These are phyloP conservation scores for Saccharomycopsis sp. DNA, from an alignment of 805 yeast species.

Conservation along the genomic window DNA sequence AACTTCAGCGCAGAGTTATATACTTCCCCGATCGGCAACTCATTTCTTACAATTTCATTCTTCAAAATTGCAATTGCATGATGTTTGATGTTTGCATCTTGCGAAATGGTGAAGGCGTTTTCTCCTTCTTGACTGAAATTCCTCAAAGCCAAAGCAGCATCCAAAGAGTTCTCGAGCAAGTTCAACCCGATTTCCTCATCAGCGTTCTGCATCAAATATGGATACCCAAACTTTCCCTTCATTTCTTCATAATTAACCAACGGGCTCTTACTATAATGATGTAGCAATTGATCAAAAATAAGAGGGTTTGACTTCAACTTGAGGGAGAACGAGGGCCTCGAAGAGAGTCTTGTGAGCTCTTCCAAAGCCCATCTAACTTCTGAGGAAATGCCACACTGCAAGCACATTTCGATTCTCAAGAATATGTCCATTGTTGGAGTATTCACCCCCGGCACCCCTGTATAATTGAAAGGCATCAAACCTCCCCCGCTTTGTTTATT, in stretches of 20 bases:
- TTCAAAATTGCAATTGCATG: slow-evolving; percentile 36
- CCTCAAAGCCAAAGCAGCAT: slow-evolving; percentile 46
- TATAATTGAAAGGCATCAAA: slow-evolving; percentile 13
- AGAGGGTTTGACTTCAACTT: slow-evolving; percentile 12
- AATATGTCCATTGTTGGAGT: slow-evolving; percentile 7
- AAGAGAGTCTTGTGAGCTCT: slow-evolving; percentile 12
- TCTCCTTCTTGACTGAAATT: slow-evolving; percentile 77
- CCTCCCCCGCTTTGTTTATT: slow-evolving; percentile 4
- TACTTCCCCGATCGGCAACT: slow-evolving; percentile 22
- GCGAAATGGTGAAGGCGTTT: slow-evolving; percentile 70
- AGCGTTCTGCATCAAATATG: slow-evolving; percentile 13
- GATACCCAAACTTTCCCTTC: not conserved
- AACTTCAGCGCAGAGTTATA: slow-evolving; percentile 39
- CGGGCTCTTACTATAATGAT: slow-evolving; percentile 9
- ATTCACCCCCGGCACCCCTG: slow-evolving; percentile 19
- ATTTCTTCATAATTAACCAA: slow-evolving; percentile 1
- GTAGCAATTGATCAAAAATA: slow-evolving; percentile 10
- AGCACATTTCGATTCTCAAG: slow-evolving; percentile 10
- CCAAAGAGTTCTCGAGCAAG: slow-evolving; percentile 13
- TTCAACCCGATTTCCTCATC: not conserved
- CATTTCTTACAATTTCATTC: slow-evolving; percentile 25
- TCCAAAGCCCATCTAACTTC: slow-evolving; percentile 20
- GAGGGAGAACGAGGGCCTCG: slow-evolving; percentile 5
- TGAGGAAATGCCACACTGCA: slow-evolving; percentile 5
- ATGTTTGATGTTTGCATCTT: slow-evolving; percentile 38